Conservation (phyloP, 768 basidiomycete species). For the Inosperma sp. region DNA sequence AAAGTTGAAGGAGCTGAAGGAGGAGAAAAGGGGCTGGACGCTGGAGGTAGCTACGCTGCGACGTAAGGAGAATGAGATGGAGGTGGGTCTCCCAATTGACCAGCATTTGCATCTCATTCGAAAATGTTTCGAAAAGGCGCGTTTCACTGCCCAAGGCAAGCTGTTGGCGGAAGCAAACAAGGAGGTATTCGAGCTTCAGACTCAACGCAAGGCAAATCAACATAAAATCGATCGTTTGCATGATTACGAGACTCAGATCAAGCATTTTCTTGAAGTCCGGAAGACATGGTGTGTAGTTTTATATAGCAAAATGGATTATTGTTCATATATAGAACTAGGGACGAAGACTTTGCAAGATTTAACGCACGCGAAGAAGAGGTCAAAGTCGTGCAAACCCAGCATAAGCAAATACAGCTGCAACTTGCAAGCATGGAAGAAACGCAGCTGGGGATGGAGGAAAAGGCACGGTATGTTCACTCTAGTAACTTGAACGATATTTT, state of each 20-base stretch:
- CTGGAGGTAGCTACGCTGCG: conserved; percentile 64
- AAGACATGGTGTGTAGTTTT: conserved; percentile 59
- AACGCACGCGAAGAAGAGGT: conserved; percentile 61
- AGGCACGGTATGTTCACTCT: conserved; percentile 59
- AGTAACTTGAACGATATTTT: too few species aligned
- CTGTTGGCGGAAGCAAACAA: conserved; percentile 64
- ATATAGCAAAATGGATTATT: background rate
- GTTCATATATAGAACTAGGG: conserved; percentile 43
- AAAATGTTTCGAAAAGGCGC: conserved; percentile 40
- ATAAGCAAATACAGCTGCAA: conserved; percentile 62
- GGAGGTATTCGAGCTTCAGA: conserved; percentile 68
- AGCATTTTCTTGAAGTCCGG: conserved; percentile 73
- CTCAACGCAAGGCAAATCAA: conserved; percentile 69
- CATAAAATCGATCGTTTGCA: conserved; percentile 76
- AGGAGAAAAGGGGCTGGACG: conserved; percentile 77
- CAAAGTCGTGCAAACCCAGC: conserved; percentile 49
- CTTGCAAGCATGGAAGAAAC: conserved; percentile 55
- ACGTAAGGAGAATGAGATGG: conserved; percentile 64
- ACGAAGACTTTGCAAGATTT: conserved; percentile 66
- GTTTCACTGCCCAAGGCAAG: conserved; percentile 63
- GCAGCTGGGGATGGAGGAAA: conserved; percentile 51
- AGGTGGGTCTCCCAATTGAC: conserved; percentile 37
- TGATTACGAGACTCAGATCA: conserved; percentile 86
- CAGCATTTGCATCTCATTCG: background rate
- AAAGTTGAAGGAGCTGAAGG: conserved; percentile 67